A percentile compares a stretch with the other conserved stretches of the same genome.
Conservation (phyloP, 2,329 filamentous ascomycete species). For the Tolypocladium sp. region DNA sequence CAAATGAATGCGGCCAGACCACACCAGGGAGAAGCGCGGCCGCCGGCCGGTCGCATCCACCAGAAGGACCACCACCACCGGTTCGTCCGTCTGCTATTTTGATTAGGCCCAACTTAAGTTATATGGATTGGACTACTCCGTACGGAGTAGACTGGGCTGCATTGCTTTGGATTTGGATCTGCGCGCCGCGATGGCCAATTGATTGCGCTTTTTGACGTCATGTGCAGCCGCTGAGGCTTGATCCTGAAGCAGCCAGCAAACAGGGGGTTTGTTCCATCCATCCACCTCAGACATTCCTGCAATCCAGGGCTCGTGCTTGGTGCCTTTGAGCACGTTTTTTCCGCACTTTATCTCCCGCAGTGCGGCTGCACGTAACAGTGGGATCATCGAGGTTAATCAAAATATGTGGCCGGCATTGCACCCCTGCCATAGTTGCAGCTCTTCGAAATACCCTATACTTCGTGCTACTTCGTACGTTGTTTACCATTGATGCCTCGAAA, state of each 20-base stretch:
- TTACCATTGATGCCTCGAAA: too few species aligned
- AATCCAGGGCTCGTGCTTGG: neutral
- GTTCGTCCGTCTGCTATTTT: neutral
- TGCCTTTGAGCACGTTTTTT: neutral
- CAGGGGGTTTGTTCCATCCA: neutral
- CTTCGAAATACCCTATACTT: too few species aligned
- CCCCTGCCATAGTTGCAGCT: too few species aligned
- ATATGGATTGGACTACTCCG: too few species aligned
- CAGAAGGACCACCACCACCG: neutral
- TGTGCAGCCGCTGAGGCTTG: neutral
- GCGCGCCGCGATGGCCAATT: neutral
- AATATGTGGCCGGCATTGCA: too few species aligned
- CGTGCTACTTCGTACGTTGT: too few species aligned
- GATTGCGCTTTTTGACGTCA: neutral
- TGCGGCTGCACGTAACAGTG: neutral
- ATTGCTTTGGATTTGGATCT: neutral
- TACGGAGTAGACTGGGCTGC: too few species aligned
- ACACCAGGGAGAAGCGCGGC: neutral
- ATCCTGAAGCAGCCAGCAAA: neutral
- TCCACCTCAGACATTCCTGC: neutral
- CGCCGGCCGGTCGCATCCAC: neutral
- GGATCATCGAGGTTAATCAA: neutral
- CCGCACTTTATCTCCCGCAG: neutral
- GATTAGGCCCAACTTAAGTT: too few species aligned
- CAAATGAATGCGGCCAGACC: neutral